A percentile compares a stretch with the other conserved stretches of the same genome.
These are phyloP conservation scores for Daldinia vernicosa DNA, from an alignment of 495 filamentous ascomycete species.

Conservation along the genomic window DNA sequence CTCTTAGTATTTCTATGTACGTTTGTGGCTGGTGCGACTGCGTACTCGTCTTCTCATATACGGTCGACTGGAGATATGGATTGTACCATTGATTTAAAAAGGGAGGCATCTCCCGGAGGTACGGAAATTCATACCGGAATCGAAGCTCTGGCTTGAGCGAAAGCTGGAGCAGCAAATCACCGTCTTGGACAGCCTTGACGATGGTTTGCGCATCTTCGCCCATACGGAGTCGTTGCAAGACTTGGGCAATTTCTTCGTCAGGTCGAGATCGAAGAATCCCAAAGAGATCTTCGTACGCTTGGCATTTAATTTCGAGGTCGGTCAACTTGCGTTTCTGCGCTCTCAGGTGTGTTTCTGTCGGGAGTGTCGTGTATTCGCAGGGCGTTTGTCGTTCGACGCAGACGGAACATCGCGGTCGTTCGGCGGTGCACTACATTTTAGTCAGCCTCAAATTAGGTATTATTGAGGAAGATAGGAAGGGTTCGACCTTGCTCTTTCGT, in stretches of 20 bases:
- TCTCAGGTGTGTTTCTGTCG: conserved; percentile 35
- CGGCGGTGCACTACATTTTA: conserved; percentile 25
- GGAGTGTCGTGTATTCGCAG: conserved; percentile 41
- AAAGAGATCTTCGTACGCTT: conserved; percentile 32
- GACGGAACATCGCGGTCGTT: conserved; percentile 41
- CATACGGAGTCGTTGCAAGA: conserved; percentile 27
- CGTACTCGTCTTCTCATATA: conserved; percentile 23
- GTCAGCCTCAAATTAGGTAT: neutral
- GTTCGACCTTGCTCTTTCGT: conserved; percentile 37
- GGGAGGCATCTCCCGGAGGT: conserved; percentile 48
- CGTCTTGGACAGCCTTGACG: conserved; percentile 48
- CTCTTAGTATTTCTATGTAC: conserved; percentile 2
- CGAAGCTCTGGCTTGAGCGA: conserved; percentile 47
- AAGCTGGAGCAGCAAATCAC: conserved; percentile 51
- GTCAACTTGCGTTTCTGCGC: conserved; percentile 37
- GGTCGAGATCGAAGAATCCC: conserved; percentile 34
- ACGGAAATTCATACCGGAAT: conserved; percentile 54
- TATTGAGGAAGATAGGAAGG: neutral
- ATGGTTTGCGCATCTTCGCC: conserved; percentile 40
- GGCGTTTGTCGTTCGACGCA: conserved; percentile 34
- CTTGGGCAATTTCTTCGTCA: conserved; percentile 19
- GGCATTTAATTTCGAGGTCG: conserved; percentile 38
- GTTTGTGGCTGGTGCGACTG: conserved; percentile 19
- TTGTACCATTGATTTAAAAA: conserved; percentile 44
- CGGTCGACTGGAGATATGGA: conserved; percentile 45